These are phyloP conservation scores for Fusarium sp. DNA, from an alignment of 2,329 filamentous ascomycete species.

Conservation along the genomic window DNA sequence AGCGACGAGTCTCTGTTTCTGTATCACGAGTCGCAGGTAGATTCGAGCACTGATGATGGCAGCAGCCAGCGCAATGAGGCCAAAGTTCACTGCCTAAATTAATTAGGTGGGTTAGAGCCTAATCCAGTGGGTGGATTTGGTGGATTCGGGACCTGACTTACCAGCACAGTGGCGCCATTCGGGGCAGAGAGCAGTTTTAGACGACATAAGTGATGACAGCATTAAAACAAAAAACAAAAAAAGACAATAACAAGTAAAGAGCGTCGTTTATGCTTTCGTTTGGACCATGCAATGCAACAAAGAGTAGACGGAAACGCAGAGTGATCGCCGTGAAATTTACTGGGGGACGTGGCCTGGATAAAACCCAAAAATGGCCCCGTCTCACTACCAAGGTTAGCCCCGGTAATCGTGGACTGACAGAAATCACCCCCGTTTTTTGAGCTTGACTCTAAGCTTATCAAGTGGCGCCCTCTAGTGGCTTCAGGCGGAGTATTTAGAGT, in stretches of 20 bases:
- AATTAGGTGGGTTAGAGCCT: not conserved
- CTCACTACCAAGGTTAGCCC: not conserved
- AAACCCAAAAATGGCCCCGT: not conserved
- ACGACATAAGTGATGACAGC: not conserved
- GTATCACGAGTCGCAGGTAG: conserved; percentile 29
- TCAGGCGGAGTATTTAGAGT: not conserved
- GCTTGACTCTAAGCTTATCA: conserved; percentile 11
- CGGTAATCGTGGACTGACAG: not conserved
- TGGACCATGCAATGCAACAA: not conserved
- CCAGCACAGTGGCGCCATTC: conserved; percentile 21
- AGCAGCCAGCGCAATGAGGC: not conserved
- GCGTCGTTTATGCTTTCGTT: not conserved
- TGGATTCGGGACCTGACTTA: not conserved
- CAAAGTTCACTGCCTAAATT: conserved; percentile 2
- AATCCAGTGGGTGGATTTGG: not conserved
- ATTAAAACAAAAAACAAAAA: not conserved
- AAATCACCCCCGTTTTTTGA: not conserved
- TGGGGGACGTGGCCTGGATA: not conserved
- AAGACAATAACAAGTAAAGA: not conserved
- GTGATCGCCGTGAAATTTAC: not conserved
- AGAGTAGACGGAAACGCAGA: not conserved
- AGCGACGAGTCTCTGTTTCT: conserved; percentile 22
- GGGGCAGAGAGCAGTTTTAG: conserved; percentile 15
- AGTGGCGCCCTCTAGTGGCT: not conserved
- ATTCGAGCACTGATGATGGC: conserved; percentile 25